These are phyloP conservation scores for Ophiostoma ulmi DNA, from an alignment of 2,329 filamentous ascomycete genomes.

Conservation along the genomic window DNA sequence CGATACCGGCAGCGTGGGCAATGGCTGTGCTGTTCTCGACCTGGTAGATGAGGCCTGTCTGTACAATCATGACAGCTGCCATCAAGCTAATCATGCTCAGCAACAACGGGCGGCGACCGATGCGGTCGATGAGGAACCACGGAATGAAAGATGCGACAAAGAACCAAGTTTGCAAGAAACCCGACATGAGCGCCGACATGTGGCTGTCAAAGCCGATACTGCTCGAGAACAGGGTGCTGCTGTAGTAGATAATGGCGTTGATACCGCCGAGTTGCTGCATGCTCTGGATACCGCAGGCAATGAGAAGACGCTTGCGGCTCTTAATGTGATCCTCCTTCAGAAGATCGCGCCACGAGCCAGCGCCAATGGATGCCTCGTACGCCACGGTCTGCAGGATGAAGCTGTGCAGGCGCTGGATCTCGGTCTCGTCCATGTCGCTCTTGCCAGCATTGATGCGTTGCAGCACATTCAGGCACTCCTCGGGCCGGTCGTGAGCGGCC, in stretches of 20 bases:
- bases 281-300: slow-evolving; percentile 41
- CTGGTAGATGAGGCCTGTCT: slow-evolving; percentile 35
- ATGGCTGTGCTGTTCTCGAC: slow-evolving; percentile 19
- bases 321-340: slow-evolving; percentile 41
- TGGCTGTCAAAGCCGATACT: slow-evolving; percentile 21
- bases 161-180: slow-evolving; percentile 47
- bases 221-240: slow-evolving; percentile 46
- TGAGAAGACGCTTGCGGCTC: slow-evolving; percentile 20
- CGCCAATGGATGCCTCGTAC: slow-evolving; percentile 38
- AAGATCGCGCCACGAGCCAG: slow-evolving; percentile 46
- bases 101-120: slow-evolving; percentile 55
- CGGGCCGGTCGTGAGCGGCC: slow-evolving; percentile 35
- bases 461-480: slow-evolving; percentile 35
- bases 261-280: slow-evolving; percentile 40
- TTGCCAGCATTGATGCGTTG: slow-evolving; percentile 28
- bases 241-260: slow-evolving; percentile 34
- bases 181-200: slow-evolving; percentile 36
- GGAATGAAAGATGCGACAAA: slow-evolving; percentile 26
- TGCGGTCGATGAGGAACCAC: slow-evolving; percentile 52
- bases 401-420: slow-evolving; percentile 31
- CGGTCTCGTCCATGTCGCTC: slow-evolving; percentile 30
- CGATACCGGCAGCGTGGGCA: slow-evolving; percentile 47
- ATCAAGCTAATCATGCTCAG: slow-evolving; percentile 48
- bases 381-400: slow-evolving; percentile 29
- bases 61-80: slow-evolving; percentile 39